A percentile compares a stretch with the other conserved stretches of the same genome.
These are phyloP conservation scores for Candida coleopterorum DNA, from an alignment of 805 yeast species.

Conservation along the genomic window DNA sequence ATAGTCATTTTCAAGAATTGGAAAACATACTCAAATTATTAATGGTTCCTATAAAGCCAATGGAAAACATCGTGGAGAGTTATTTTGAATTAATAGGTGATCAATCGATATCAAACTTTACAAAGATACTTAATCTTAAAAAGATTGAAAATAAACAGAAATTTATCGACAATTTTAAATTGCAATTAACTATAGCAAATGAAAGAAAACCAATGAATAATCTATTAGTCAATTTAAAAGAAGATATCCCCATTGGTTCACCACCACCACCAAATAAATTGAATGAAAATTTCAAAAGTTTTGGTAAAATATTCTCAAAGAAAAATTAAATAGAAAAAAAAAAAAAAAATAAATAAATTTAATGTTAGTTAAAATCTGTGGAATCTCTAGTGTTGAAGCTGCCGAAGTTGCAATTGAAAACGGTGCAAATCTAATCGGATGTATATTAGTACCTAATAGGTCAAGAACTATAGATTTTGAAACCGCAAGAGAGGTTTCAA, in stretches of 20 bases:
- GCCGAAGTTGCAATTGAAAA: slow-evolving; percentile 64
- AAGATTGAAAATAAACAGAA: slow-evolving; percentile 39
- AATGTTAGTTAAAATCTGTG: slow-evolving; percentile 77
- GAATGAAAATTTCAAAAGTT: slow-evolving; percentile 59
- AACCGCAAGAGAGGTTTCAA: slow-evolving; percentile 25
- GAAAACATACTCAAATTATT: slow-evolving; percentile 68
- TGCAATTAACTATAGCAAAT: slow-evolving; percentile 26
- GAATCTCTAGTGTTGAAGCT: slow-evolving; percentile 61
- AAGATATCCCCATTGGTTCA: slow-evolving; percentile 22
- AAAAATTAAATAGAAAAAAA: slow-evolving; percentile 8
- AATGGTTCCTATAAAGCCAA: slow-evolving; percentile 59
- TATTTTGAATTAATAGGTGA: slow-evolving; percentile 69
- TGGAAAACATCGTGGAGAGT: slow-evolving; percentile 53
- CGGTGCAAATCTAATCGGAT: slow-evolving; percentile 79
- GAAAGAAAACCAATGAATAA: slow-evolving; percentile 6
- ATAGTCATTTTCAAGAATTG: slow-evolving; percentile 35
- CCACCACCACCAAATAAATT: slow-evolving; percentile 47
- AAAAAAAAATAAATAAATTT: slow-evolving; percentile 6
- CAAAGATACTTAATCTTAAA: slow-evolving; percentile 60
- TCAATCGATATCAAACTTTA: slow-evolving; percentile 55
- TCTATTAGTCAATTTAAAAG: slow-evolving; percentile 13
- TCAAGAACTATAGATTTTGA: slow-evolving; percentile 55
- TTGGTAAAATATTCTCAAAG: slow-evolving; percentile 52
- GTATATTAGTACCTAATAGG: slow-evolving; percentile 81
- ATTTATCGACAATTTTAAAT: slow-evolving; percentile 34